A percentile compares a stretch with the other conserved stretches of the same genome.
Conservation (phyloP, 2,329 filamentous ascomycete genomes). For the Verticillium isaacii region DNA sequence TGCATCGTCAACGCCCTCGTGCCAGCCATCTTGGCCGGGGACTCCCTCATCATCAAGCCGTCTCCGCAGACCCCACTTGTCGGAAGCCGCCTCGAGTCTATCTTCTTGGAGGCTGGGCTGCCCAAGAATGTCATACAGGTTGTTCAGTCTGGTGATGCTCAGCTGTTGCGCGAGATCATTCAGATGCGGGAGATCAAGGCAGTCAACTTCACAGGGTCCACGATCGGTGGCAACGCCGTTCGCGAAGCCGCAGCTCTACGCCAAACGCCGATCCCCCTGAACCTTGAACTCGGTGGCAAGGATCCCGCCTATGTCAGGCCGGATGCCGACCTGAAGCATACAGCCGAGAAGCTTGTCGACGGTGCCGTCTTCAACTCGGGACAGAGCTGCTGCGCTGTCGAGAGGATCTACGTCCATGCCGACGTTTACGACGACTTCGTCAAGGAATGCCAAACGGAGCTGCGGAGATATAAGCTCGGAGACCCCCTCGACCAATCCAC, state of each 20-base stretch:
- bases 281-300: constrained; percentile 66
- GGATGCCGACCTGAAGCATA: constrained; percentile 65
- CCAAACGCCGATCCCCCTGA: constrained; percentile 50
- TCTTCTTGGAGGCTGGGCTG: constrained; percentile 61
- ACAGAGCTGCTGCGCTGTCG: constrained; percentile 67
- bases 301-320: constrained; percentile 64
- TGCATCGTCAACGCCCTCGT: constrained; percentile 69
- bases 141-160: constrained; percentile 60
- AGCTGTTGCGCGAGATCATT: constrained; percentile 56
- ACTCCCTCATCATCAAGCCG: constrained; percentile 66
- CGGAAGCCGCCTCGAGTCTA: constrained; percentile 57
- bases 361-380: constrained; percentile 70
- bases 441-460: constrained; percentile 55
- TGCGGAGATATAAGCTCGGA: constrained; percentile 47
- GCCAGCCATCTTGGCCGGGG: constrained; percentile 47
- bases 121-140: constrained; percentile 63
- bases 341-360: constrained; percentile 66
- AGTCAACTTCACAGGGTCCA: constrained; percentile 67
- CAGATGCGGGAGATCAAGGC: constrained; percentile 57
- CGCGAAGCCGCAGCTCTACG: constrained; percentile 61
- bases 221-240: constrained; percentile 60
- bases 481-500: constrained; percentile 59
- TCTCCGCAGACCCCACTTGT: constrained; percentile 63
- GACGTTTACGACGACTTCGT: constrained; percentile 63
- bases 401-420: constrained; percentile 65